Evolutionary conservation across 345 rosid species (phyloP).

Genomic region (Laguncularia racemosa): DNA sequence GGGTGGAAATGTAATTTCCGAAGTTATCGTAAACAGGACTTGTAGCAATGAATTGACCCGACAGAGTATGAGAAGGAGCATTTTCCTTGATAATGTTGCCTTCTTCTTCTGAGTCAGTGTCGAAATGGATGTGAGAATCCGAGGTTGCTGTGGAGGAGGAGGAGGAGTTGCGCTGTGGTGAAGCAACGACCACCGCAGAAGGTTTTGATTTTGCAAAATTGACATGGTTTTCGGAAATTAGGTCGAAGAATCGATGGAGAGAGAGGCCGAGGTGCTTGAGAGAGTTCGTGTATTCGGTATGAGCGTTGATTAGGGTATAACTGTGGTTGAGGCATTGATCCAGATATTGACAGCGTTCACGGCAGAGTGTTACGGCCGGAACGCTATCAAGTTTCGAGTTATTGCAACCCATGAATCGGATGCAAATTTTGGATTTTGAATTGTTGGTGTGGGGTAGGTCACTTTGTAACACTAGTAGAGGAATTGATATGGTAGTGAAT

Average conservation of each 20-base stretch:
- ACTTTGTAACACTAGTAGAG: too few species aligned
- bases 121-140: conserved; percentile 41
- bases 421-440: too few species aligned
- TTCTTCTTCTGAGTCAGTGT: conserved; percentile 47
- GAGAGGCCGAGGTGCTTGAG: conserved; percentile 23
- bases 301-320: conserved; percentile 26
- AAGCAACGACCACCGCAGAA: conserved; percentile 11
- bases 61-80: conserved; percentile 5
- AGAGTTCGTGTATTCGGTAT: conserved; percentile 24
- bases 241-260: conserved; percentile 20
- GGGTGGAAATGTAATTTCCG: conserved; percentile 18
- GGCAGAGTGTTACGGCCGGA: conserved; percentile 33
- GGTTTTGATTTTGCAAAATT: neutral
- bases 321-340: conserved; percentile 29
- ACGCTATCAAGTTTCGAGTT: conserved; percentile 27
- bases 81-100: conserved; percentile 10
- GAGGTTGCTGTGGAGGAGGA: conserved; percentile 28
- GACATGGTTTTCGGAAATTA: neutral
- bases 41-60: conserved; percentile 1
- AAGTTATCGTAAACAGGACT: conserved; percentile 12
- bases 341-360: conserved; percentile 30
- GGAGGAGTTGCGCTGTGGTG: conserved; percentile 20
- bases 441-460: too few species aligned
- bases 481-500: too few species aligned
- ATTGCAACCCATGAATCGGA: conserved; percentile 28